These are phyloP conservation scores for Rhodosporidiobolus sp. DNA, from an alignment of 768 basidiomycete genomes.

Conservation along the genomic window DNA sequence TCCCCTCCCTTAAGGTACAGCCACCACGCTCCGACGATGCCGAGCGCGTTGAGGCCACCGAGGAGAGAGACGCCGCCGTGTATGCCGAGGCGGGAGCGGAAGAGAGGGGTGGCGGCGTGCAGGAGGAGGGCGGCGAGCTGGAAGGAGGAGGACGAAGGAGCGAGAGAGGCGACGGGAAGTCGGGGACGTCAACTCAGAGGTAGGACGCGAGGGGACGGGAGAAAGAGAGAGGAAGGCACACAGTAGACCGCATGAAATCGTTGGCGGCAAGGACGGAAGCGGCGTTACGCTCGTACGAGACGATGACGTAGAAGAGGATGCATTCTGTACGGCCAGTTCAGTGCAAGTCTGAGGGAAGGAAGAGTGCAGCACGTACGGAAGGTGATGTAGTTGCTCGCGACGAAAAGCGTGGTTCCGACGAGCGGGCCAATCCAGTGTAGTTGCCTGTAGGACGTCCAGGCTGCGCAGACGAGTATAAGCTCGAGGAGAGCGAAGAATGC, in stretches of 20 bases:
- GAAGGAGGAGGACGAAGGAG: not conserved
- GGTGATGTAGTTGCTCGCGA: slow-evolving; percentile 7
- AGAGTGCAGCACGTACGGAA: not conserved
- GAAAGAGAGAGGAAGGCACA: not conserved
- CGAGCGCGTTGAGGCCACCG: slow-evolving; percentile 10
- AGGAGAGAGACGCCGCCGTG: slow-evolving; percentile 28
- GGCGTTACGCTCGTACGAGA: slow-evolving; percentile 26
- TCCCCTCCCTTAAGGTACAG: slow-evolving; percentile 7
- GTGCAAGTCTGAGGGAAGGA: not conserved
- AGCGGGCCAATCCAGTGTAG: slow-evolving; percentile 31
- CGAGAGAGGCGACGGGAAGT: too few relatives aligned
- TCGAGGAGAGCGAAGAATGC: not conserved
- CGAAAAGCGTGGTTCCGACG: slow-evolving; percentile 20
- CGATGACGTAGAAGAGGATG: slow-evolving; percentile 28
- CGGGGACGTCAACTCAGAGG: not conserved
- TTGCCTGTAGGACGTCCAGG: not conserved
- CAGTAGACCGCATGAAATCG: slow-evolving; percentile 25
- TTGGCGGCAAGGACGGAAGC: slow-evolving; percentile 30
- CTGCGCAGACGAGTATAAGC: not conserved
- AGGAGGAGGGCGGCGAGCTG: slow-evolving; percentile 20
- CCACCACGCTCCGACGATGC: slow-evolving; percentile 6
- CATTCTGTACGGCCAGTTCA: not conserved
- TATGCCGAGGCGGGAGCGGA: slow-evolving; percentile 14
- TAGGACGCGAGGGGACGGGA: too few relatives aligned
- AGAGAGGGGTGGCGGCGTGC: slow-evolving; percentile 20